Percentiles rank a stretch among this genome's conserved stretches.
These are phyloP conservation scores for Neonectria ditissima DNA, from an alignment of 2,329 filamentous ascomycete species.

Conservation along the genomic window DNA sequence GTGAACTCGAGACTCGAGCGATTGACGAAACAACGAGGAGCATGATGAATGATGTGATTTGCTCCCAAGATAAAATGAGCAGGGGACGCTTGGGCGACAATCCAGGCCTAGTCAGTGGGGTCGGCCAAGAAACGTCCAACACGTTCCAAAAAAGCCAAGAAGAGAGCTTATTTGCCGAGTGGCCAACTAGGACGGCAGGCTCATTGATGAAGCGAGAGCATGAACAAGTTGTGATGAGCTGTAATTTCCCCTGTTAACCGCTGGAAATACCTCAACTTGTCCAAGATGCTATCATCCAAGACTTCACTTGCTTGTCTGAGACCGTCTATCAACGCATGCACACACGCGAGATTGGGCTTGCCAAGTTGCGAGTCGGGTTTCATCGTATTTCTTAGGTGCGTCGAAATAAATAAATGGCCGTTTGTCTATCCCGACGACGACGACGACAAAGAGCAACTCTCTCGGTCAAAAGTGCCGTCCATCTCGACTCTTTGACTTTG, in stretches of 20 bases:
- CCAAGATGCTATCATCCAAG: slow-evolving; percentile 1
- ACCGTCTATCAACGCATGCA: slow-evolving; percentile 7
- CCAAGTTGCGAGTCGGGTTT: slow-evolving; percentile 3
- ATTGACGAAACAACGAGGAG: slow-evolving; percentile 4
- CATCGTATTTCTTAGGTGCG: slow-evolving; percentile 4
- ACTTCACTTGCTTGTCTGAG: slow-evolving; percentile 18
- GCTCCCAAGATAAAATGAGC: slow-evolving; percentile 17
- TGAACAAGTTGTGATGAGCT: slow-evolving; percentile 4
- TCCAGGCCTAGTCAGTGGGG: slow-evolving; percentile 18
- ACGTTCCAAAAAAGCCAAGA: slow-evolving; percentile 18
- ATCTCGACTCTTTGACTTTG: background rate
- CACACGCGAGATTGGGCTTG: slow-evolving; percentile 11
- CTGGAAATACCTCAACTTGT: background rate
- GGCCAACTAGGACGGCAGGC: background rate
- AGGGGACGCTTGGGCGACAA: slow-evolving; percentile 14
- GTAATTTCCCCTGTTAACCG: slow-evolving; percentile 6
- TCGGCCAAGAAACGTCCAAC: slow-evolving; percentile 11
- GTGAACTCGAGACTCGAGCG: background rate
- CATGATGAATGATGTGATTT: slow-evolving; percentile 9
- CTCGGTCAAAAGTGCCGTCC: background rate
- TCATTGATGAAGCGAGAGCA: background rate
- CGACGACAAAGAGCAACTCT: background rate
- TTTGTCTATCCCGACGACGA: background rate
- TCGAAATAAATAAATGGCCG: background rate
- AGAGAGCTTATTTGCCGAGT: background rate